Evolutionary conservation across 1,284 basidiomycete species (phyloP).

Genomic region (Cryptococcus sp.): DNA sequence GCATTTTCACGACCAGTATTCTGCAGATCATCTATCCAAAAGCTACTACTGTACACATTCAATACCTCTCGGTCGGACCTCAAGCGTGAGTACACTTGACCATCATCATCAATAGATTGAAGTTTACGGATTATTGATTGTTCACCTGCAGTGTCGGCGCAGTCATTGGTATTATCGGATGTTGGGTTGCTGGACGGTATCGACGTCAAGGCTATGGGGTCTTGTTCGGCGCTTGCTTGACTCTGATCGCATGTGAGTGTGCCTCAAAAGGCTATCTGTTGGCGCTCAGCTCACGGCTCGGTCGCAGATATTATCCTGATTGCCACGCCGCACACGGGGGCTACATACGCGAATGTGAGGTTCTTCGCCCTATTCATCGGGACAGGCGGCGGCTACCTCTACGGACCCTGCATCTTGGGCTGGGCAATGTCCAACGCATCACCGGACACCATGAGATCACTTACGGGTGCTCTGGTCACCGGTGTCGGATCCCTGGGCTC

Average conservation of each 20-base stretch:
- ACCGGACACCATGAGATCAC: slow-evolving; percentile 17
- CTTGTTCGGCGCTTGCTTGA: slow-evolving; percentile 16
- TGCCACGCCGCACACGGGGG: slow-evolving; percentile 8
- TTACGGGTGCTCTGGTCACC: slow-evolving; percentile 18
- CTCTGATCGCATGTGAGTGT: slow-evolving; percentile 15
- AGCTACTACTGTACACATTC: slow-evolving; percentile 23
- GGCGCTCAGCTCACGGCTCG: not conserved
- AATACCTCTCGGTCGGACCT: slow-evolving; percentile 28
- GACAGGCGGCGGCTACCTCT: slow-evolving; percentile 20
- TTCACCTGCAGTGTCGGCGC: slow-evolving; percentile 15
- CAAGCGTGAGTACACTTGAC: slow-evolving; percentile 4
- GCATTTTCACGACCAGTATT: slow-evolving; percentile 38
- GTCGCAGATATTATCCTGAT: slow-evolving; percentile 12
- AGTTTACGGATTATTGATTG: no score
- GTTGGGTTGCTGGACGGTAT: slow-evolving; percentile 20
- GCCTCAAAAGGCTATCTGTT: not conserved
- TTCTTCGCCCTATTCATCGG: slow-evolving; percentile 28
- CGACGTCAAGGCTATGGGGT: slow-evolving; percentile 21
- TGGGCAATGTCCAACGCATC: slow-evolving; percentile 28
- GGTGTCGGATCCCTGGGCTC: slow-evolving; percentile 14
- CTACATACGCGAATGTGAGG: slow-evolving; percentile 16
- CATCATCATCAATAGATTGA: not conserved
- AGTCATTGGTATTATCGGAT: slow-evolving; percentile 20
- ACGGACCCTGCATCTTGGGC: slow-evolving; percentile 25
- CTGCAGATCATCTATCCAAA: slow-evolving; percentile 34